Base-by-base conservation (phyloP, 768 basidiomycete species). In the Rhizopogon sp. region DNA sequence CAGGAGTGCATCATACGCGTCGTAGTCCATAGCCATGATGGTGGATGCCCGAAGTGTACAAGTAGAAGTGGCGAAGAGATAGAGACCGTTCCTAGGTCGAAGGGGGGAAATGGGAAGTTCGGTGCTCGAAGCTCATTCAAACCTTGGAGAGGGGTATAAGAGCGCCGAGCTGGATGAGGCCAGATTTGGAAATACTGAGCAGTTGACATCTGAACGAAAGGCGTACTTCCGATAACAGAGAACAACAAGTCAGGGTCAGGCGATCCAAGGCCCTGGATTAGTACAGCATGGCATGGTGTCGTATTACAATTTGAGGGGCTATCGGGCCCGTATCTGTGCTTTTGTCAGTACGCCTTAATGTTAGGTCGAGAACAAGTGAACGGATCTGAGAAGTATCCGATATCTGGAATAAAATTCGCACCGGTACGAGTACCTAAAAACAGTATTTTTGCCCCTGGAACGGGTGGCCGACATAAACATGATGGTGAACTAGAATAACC, bases 1-100 rank as follows among this genome's bases (percentile, higher is more conserved):
- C 13, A 90, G 75, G 39, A 90, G 75, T 45, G 90, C 89, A 68
- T 91, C 87, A 66, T 82, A 89, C 28, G 82, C 83, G 66, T 90
- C 88, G 72, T 90, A 91, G n/a, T 69, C 68, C 70, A 71, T 71
- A 2, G 68, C 62, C 62, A 71, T 71, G 0, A 71, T 71, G 0
- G 7, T 56, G 52, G 52, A 42, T 51, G 17, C 17, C 25, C 33
- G 9, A 25, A 39, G 44, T n/a, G 17, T 6, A 33, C 8, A 43
- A n/a, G 28, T 39, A 0, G 31, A 7, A 53, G 17, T 33, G 28
- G 20, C 16, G 45, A 22, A 29, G 46, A 25, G 6, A 29, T 13
- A 39, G 33, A 17, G 44, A 22, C 10, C 35, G 13, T 31, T 54
- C 56, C 40, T 17, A 41, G 17, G 35, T 46, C 20, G 53, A 9